Evolutionary conservation across 768 basidiomycete species (phyloP).

Genomic region (Termitomyces sp.): DNA sequence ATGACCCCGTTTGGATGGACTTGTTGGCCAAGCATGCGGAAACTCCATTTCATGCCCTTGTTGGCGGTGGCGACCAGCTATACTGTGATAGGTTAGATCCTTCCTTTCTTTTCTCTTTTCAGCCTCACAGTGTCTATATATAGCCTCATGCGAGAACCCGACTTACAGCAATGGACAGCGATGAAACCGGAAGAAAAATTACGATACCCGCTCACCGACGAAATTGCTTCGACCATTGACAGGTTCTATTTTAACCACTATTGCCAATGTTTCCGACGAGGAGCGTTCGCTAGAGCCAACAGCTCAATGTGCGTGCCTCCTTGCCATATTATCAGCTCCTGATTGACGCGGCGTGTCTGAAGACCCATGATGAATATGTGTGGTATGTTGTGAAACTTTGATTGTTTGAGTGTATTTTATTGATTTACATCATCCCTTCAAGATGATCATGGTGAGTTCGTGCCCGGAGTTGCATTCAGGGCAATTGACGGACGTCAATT

Average conservation of each 20-base stretch:
- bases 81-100: conserved; percentile 71
- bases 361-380: conserved; percentile 89
- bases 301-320: conserved; percentile 68
- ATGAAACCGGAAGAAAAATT: conserved; percentile 57
- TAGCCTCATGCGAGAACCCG: conserved; percentile 81
- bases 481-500: background rate
- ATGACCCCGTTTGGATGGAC: conserved; percentile 93
- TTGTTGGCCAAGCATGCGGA: conserved; percentile 77
- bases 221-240: conserved; percentile 74
- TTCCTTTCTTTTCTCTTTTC: background rate
- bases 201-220: conserved; percentile 53
- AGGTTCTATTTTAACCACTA: conserved; percentile 91
- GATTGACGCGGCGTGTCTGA: background rate
- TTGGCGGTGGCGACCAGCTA: conserved; percentile 92
- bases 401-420: background rate
- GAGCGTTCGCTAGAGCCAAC: conserved; percentile 89
- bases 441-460: conserved; percentile 75
- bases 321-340: background rate
- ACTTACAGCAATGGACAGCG: conserved; percentile 82
- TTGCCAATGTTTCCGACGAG: conserved; percentile 78
- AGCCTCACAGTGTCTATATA: background rate
- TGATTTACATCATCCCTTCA: background rate
- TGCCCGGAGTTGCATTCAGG: background rate
- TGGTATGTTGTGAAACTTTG: conserved; percentile 40
- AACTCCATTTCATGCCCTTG: conserved; percentile 82